These are phyloP conservation scores for Neoconidiobolus thromboides DNA, from an alignment of 371 early-diverging fungal genomes.

Conservation along the genomic window DNA sequence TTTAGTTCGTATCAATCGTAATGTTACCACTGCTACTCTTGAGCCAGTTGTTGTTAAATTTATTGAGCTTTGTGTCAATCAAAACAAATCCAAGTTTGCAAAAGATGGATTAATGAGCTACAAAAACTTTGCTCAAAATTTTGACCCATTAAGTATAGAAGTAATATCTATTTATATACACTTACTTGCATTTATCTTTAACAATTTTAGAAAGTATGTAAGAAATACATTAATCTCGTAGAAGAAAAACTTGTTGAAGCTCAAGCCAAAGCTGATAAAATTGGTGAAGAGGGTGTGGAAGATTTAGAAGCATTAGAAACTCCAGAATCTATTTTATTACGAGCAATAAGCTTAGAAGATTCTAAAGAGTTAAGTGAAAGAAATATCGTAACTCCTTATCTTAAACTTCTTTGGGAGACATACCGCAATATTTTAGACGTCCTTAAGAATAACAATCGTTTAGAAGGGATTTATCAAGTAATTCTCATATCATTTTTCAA, in stretches of 20 bases:
- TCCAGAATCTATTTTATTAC: constrained; percentile 86
- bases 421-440: constrained; percentile 92
- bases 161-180: background rate
- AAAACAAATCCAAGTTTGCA: constrained; percentile 74
- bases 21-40: constrained; percentile 49
- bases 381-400: constrained; percentile 92
- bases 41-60: constrained; percentile 88
- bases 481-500: background rate
- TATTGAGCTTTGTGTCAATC: constrained; percentile 75
- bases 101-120: constrained; percentile 92
- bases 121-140: constrained; percentile 92
- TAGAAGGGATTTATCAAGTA: constrained; percentile 85
- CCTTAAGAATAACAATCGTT: constrained; percentile 82
- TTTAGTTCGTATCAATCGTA: constrained; percentile 70
- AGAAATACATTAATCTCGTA: constrained; percentile 60
- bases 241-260: constrained; percentile 81
- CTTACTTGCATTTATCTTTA: background rate
- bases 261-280: constrained; percentile 78
- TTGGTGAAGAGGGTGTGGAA: constrained; percentile 59
- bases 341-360: constrained; percentile 86
- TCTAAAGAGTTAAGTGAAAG: constrained; percentile 90
- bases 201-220: constrained; percentile 45
- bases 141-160: constrained; percentile 9
- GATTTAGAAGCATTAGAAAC: constrained; percentile 92
- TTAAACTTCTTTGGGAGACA: constrained; percentile 96